Conservation (phyloP, 495 filamentous ascomycete genomes). For the Aspergillus olivimuriae region DNA sequence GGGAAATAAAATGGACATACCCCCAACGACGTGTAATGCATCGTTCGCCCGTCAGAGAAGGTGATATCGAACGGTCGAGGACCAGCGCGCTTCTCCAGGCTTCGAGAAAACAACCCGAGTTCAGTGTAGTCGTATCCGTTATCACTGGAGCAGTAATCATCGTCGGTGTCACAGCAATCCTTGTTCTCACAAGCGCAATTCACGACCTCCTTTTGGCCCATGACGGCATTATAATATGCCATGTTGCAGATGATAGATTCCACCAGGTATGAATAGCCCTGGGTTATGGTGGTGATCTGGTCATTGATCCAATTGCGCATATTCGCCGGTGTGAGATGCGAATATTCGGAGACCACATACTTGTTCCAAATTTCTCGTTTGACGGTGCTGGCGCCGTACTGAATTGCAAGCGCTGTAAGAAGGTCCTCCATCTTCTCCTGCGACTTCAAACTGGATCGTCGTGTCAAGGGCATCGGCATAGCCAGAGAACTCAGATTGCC, state of each 20-base stretch:
- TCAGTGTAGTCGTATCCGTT: neutral
- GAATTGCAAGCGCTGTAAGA: neutral
- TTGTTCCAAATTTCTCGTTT: neutral
- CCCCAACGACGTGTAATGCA: neutral
- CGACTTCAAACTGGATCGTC: neutral
- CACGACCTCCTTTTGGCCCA: neutral
- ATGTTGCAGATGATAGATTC: neutral
- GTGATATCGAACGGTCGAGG: neutral
- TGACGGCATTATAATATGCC: neutral
- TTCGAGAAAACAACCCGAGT: neutral
- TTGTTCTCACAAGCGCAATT: neutral
- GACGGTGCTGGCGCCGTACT: neutral
- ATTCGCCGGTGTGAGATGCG: neutral
- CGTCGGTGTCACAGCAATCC: neutral
- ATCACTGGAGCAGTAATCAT: neutral
- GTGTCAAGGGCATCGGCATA: neutral
- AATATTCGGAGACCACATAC: neutral
- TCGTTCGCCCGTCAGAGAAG: neutral
- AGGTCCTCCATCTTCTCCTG: neutral
- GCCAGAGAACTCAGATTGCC: neutral
- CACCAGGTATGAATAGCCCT: neutral
- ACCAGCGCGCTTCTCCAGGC: neutral
- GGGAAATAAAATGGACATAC: neutral
- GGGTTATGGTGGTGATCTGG: neutral
- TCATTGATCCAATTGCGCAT: neutral